Evolutionary conservation across 78 protist genomes (phyloP).

Genomic region (Dictyostelium capitatum): DNA sequence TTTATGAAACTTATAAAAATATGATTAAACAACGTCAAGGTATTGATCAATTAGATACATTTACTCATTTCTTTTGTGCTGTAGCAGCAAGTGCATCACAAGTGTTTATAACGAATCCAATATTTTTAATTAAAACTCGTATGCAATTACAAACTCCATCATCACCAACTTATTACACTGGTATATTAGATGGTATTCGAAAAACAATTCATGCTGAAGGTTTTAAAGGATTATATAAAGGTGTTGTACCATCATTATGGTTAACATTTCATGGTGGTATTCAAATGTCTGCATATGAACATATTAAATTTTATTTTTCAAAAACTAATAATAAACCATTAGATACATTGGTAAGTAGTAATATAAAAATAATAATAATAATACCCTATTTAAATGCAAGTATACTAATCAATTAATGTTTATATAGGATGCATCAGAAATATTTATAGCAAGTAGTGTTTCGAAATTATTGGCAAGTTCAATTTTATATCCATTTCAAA

Average conservation of each 20-base stretch:
- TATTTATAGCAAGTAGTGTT: conserved; percentile 62
- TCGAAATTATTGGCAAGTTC: conserved; percentile 66
- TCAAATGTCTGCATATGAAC: conserved; percentile 65
- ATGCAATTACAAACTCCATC: conserved; percentile 65
- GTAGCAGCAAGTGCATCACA: conserved; percentile 53
- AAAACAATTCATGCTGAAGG: conserved; percentile 54
- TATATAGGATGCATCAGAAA: conserved; percentile 30
- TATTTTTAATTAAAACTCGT: conserved; percentile 72
- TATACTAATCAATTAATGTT: too few species aligned
- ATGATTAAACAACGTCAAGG: not conserved
- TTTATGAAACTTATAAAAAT: conserved; percentile 55
- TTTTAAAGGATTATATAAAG: conserved; percentile 69
- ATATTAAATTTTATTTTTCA: conserved; percentile 46
- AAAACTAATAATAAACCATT: not conserved
- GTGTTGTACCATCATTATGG: conserved; percentile 72
- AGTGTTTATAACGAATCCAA: conserved; percentile 77
- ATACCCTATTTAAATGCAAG: not conserved
- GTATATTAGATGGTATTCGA: conserved; percentile 66
- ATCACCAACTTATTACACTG: conserved; percentile 44
- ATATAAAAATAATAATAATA: not conserved
- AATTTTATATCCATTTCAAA: conserved; percentile 71
- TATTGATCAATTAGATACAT: not conserved
- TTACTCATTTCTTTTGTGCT: conserved; percentile 19
- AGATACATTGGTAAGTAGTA: conserved; percentile 11
- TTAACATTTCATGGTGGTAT: conserved; percentile 78